Base-by-base conservation (phyloP, 805 yeast genomes). In the Wickerhamiella galacta region DNA sequence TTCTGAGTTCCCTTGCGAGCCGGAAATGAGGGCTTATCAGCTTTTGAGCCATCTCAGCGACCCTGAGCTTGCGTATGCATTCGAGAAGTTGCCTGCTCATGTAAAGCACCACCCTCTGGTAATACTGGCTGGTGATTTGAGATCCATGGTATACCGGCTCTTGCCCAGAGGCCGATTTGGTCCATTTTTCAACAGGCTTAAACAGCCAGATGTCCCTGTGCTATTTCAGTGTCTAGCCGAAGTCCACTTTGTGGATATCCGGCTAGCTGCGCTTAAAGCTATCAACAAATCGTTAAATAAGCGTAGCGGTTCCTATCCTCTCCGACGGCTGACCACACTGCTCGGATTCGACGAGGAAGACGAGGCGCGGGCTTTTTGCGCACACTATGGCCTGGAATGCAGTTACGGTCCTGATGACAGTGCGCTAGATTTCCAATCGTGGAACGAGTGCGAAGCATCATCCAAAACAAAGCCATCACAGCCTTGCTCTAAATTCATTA, bases 1-100 rank as follows among this genome's bases (percentile, higher is more conserved):
- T 37, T 87, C 83, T 2, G 72, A 80, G 0, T 39, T 38, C 4
- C 70, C 79, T 27, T 79, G 83, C 0, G 96, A 90, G 54, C 79
- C 95, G 0, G 98, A 90, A 50, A 81, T 90, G 48, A 66, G 95
- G 44, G 85, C 94, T 0, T 90, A 85, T 51, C 76, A 82, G 36
- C 56, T 90, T 15, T 48, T 90, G 12, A 70, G 83, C 43, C 87
- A 82, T 44, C 56, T 80, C 6, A 63, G 80, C 43, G 95, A 90
- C 50, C 75, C 90, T 0, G 95, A 83, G 43, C 57, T 80, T 30
- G 95, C 81, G 41, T 62, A 83, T 34, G 77, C 70, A 40, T 50
- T 78, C 8, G 93, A 81, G 49, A 57, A 61, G 11, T 53, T 83
- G 24, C 94, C 95, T 0, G 35, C 40, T 2, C 46, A 57, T 2